Percentiles rank a stretch among this genome's conserved stretches.
Evolutionary conservation across 2,329 filamentous ascomycete species (phyloP).

Genomic region (Arthrobotrys iridis): DNA sequence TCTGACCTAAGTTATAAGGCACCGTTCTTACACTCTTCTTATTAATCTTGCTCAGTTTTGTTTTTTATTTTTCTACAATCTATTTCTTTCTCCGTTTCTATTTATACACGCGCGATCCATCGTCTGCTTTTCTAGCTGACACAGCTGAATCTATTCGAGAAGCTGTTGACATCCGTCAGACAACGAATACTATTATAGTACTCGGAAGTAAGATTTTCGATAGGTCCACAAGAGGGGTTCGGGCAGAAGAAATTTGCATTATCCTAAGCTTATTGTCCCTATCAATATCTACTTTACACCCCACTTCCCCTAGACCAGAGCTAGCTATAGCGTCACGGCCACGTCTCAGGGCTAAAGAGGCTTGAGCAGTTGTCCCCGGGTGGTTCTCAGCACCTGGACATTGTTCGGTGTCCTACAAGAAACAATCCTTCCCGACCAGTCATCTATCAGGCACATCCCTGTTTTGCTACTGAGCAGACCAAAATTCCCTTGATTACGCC

Average conservation of each 20-base stretch:
- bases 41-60: constrained; percentile 20
- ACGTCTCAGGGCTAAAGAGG: constrained; percentile 52
- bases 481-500: constrained; percentile 54
- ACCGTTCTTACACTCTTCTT: constrained; percentile 28
- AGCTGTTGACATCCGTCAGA: constrained; percentile 52
- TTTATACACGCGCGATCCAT: constrained; percentile 43
- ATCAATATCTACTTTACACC: constrained; percentile 43
- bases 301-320: constrained; percentile 30
- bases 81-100: constrained; percentile 39
- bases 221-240: constrained; percentile 50
- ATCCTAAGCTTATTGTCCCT: constrained; percentile 48
- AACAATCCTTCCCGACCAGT: constrained; percentile 53
- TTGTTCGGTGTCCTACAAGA: constrained; percentile 53
- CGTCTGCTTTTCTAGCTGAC: constrained; percentile 47
- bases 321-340: constrained; percentile 46
- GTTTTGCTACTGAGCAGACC: constrained; percentile 43
- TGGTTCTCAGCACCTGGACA: constrained; percentile 34
- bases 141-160: constrained; percentile 54
- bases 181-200: constrained; percentile 49
- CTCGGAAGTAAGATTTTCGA: constrained; percentile 37
- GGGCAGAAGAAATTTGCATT: constrained; percentile 39
- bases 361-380: constrained; percentile 48
- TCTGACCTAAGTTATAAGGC: constrained; percentile 43
- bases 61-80: constrained; percentile 21
- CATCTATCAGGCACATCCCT: constrained; percentile 54